These are phyloP conservation scores for Melastoma candidum DNA, from an alignment of 441 rosid species.

Conservation along the genomic window DNA sequence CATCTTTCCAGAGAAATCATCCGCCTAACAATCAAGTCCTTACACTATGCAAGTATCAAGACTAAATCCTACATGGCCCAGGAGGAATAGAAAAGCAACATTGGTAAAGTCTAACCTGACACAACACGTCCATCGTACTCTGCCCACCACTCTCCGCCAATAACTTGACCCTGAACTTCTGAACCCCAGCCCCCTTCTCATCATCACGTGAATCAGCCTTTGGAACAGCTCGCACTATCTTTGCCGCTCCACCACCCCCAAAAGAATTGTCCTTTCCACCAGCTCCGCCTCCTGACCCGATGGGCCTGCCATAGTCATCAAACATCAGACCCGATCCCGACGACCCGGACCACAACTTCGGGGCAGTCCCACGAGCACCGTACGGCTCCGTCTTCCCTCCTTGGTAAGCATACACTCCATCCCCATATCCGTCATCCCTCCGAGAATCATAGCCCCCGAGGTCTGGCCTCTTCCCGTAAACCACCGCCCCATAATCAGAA, in stretches of 20 bases:
- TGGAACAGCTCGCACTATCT: slow-evolving; percentile 88
- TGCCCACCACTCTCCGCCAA: slow-evolving; percentile 81
- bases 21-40: no score
- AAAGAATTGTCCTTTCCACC: slow-evolving; percentile 43
- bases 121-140: slow-evolving; percentile 83
- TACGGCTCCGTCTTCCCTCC: slow-evolving; percentile 91
- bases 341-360: slow-evolving; percentile 67
- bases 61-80: background rate
- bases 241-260: slow-evolving; percentile 33
- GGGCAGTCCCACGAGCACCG: slow-evolving; percentile 87
- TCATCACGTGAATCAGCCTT: slow-evolving; percentile 86
- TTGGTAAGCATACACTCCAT: slow-evolving; percentile 77
- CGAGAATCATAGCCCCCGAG: slow-evolving; percentile 30
- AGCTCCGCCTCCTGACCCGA: slow-evolving; percentile 45
- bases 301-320: slow-evolving; percentile 91
- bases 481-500: slow-evolving; percentile 42
- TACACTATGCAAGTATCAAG: background rate
- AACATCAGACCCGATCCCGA: slow-evolving; percentile 21
- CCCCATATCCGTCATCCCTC: slow-evolving; percentile 53
- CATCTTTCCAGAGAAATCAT: no score
- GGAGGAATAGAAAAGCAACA: background rate
- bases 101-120: slow-evolving; percentile 46
- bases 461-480: slow-evolving; percentile 45
- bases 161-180: slow-evolving; percentile 86
- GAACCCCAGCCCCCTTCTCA: slow-evolving; percentile 61